A percentile compares a stretch with the other conserved stretches of the same genome.
phyloP scores from a whole-genome alignment of 2,329 filamentous ascomycete species.

The Fusarium globosum region DNA sequence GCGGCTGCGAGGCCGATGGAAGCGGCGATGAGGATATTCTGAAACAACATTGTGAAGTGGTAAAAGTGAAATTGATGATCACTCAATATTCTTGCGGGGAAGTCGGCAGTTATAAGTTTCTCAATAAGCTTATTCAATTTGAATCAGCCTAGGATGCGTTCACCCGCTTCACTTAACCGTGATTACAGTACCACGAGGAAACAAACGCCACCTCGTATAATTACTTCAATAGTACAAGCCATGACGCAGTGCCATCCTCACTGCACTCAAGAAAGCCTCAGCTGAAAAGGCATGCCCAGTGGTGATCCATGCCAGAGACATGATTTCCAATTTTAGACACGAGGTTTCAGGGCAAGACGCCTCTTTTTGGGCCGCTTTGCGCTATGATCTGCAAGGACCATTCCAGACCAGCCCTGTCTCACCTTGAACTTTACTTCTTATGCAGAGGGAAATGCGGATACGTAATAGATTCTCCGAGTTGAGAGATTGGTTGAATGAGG shows the following conservation, averaged over 20 bases:
- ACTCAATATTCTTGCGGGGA: neutral
- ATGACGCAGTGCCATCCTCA: constrained; percentile 12
- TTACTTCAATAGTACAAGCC: neutral
- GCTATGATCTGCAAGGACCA: constrained; percentile 9
- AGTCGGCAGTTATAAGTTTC: neutral
- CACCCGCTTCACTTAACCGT: neutral
- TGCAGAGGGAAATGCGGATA: neutral
- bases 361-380: neutral
- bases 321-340: constrained; percentile 10
- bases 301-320: neutral
- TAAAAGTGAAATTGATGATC: neutral
- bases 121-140: constrained; percentile 8
- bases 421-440: neutral
- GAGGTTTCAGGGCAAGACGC: constrained; percentile 4
- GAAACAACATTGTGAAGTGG: constrained; percentile 38
- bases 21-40: constrained; percentile 32
- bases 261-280: neutral
- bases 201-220: constrained; percentile 35
- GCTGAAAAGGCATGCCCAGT: neutral
- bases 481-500: neutral
- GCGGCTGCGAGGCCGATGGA: constrained; percentile 34
- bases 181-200: neutral
- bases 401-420: constrained; percentile 4
- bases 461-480: neutral
- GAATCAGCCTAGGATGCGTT: neutral